Percentiles rank a stretch among this genome's conserved stretches.
These are phyloP conservation scores for Teratosphaeria zuluensis DNA, from an alignment of 2,329 filamentous ascomycete genomes.

Conservation along the genomic window DNA sequence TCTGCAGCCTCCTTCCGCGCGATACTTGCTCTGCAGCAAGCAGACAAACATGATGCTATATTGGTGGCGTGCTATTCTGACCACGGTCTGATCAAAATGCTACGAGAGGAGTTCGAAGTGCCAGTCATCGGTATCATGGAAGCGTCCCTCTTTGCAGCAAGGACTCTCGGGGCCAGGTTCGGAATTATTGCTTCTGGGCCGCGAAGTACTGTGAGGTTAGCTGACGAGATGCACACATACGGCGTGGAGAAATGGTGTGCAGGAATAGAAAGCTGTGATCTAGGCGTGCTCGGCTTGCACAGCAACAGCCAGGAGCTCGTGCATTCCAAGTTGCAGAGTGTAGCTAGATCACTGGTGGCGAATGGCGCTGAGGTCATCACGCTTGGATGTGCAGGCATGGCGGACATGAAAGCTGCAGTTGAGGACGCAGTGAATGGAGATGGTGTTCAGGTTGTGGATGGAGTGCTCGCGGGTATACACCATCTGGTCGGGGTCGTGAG, in stretches of 20 bases:
- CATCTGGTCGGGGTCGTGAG: slow-evolving; percentile 37
- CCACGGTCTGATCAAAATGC: slow-evolving; percentile 37
- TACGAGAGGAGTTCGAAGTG: slow-evolving; percentile 37
- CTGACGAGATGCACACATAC: slow-evolving; percentile 32
- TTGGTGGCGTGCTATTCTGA: slow-evolving; percentile 42
- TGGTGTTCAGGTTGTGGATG: slow-evolving; percentile 41
- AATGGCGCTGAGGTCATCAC: slow-evolving; percentile 35
- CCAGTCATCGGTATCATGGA: slow-evolving; percentile 45
- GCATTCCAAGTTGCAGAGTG: slow-evolving; percentile 29
- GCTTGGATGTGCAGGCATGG: slow-evolving; percentile 43
- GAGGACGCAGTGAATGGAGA: slow-evolving; percentile 37
- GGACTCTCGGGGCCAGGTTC: slow-evolving; percentile 40
- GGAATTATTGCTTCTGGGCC: slow-evolving; percentile 36
- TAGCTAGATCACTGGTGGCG: slow-evolving; percentile 31
- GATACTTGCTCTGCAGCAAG: slow-evolving; percentile 33
- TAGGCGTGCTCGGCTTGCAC: slow-evolving; percentile 39
- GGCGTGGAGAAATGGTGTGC: slow-evolving; percentile 35
- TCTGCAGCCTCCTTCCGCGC: slow-evolving; percentile 40
- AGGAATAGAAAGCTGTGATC: slow-evolving; percentile 32
- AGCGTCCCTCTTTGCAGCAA: slow-evolving; percentile 39
- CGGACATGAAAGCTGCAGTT: slow-evolving; percentile 36
- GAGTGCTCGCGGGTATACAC: slow-evolving; percentile 40
- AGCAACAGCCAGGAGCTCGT: slow-evolving; percentile 31
- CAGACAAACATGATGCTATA: slow-evolving; percentile 35
- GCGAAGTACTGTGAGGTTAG: slow-evolving; percentile 32